Evolutionary conservation across 2,329 filamentous ascomycete genomes (phyloP).

Genomic region (Acephala macrosclerotiorum): DNA sequence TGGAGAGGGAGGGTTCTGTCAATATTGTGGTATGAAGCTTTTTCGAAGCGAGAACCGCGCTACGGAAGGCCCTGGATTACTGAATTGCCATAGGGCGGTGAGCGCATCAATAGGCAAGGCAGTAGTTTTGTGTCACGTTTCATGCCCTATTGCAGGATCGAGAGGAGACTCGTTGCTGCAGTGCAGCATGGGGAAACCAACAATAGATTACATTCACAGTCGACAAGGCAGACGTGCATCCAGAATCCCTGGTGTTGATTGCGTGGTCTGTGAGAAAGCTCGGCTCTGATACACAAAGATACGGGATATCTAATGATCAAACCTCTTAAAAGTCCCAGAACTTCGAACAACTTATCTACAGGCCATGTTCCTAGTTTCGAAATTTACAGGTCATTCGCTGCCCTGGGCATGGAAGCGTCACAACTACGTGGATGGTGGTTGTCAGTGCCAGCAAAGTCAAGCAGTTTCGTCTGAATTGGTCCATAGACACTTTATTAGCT

Average conservation of each 20-base stretch:
- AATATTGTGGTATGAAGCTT: slow-evolving; percentile 18
- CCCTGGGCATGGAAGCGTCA: background rate
- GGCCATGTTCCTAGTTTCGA: background rate
- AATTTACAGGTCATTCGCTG: background rate
- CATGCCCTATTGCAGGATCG: background rate
- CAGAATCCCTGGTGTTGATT: background rate
- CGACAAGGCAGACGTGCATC: background rate
- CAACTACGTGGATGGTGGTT: slow-evolving; percentile 7
- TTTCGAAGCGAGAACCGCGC: slow-evolving; percentile 14
- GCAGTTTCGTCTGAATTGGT: background rate
- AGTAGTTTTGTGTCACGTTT: background rate
- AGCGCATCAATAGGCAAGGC: background rate
- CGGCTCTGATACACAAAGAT: slow-evolving; percentile 19
- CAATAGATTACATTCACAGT: background rate
- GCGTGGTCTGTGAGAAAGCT: background rate
- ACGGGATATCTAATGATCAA: background rate
- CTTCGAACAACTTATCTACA: background rate
- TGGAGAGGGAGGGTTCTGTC: slow-evolving; percentile 12
- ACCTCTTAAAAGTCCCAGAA: background rate
- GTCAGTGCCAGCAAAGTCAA: background rate
- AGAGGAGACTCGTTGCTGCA: background rate
- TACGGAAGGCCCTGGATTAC: background rate
- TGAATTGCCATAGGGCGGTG: background rate
- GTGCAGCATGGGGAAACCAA: background rate
- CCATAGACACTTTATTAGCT: background rate